Evolutionary conservation across 306 rosid genomes (phyloP).

Genomic region (Rosa chinensis): DNA sequence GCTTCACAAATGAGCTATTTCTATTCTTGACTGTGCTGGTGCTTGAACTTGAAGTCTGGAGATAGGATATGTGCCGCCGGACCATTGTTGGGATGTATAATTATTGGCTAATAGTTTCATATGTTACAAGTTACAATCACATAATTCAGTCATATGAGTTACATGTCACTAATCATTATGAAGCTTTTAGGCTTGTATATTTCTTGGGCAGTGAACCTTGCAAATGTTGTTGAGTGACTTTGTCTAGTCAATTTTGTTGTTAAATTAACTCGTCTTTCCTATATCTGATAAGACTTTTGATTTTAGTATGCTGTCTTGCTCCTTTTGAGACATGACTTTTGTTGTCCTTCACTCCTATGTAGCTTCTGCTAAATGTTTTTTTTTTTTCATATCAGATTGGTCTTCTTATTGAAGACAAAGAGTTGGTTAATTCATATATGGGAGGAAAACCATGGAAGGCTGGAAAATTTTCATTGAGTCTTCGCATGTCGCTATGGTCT

Average conservation of each 20-base stretch:
- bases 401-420: slow-evolving; percentile 83
- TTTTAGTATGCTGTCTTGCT: not conserved
- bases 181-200: not conserved
- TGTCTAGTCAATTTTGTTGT: not conserved
- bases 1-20: not conserved
- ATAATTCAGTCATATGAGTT: not conserved
- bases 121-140: not conserved
- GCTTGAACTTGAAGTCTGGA: not conserved
- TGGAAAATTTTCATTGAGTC: slow-evolving; percentile 80
- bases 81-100: not conserved
- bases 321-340: not conserved
- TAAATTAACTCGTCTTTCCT: too few relatives aligned
- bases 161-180: not conserved
- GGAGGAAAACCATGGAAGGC: slow-evolving; percentile 94
- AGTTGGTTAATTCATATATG: slow-evolving; percentile 65
- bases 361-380: slow-evolving; percentile 20
- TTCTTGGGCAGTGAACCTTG: not conserved
- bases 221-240: not conserved
- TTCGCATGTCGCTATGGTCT: slow-evolving; percentile 87
- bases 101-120: not conserved
- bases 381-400: slow-evolving; percentile 63
- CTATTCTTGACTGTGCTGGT: not conserved
- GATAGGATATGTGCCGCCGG: not conserved
- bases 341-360: not conserved
- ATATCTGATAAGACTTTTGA: not conserved